A percentile compares a stretch with the other conserved stretches of the same genome.
Evolutionary conservation across 2,329 filamentous ascomycete genomes (phyloP).

Genomic region (Calonectria pauciramosa): DNA sequence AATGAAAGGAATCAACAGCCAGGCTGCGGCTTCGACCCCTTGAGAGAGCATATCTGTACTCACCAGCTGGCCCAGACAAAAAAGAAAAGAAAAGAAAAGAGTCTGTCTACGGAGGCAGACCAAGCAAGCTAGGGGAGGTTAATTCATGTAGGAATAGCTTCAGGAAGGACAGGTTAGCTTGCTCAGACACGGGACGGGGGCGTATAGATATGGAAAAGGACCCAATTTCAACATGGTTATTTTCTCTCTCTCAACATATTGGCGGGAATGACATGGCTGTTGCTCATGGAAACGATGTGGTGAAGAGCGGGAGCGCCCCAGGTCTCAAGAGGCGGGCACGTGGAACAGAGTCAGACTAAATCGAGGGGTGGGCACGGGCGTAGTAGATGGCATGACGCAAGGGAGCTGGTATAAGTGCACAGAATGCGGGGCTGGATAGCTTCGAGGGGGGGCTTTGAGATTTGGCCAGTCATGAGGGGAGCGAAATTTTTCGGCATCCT

Average conservation of each 20-base stretch:
- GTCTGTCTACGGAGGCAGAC: neutral
- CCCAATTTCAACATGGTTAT: neutral
- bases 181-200: neutral
- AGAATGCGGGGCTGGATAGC: neutral
- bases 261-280: neutral
- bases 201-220: constrained; percentile 3
- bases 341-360: neutral
- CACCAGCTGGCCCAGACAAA: neutral
- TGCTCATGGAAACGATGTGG: neutral
- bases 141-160: constrained; percentile 12
- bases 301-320: neutral
- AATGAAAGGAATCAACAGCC: constrained; percentile 5
- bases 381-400: constrained; percentile 19
- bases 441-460: neutral
- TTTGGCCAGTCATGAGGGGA: neutral
- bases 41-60: neutral
- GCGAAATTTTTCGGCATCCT: neutral
- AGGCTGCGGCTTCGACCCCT: neutral
- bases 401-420: neutral
- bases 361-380: neutral
- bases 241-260: neutral
- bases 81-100: neutral
- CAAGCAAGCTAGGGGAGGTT: neutral
- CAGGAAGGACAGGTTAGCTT: neutral
- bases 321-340: neutral